Evolutionary conservation across 345 rosid genomes (phyloP).

Genomic region (Durio zibethinus): DNA sequence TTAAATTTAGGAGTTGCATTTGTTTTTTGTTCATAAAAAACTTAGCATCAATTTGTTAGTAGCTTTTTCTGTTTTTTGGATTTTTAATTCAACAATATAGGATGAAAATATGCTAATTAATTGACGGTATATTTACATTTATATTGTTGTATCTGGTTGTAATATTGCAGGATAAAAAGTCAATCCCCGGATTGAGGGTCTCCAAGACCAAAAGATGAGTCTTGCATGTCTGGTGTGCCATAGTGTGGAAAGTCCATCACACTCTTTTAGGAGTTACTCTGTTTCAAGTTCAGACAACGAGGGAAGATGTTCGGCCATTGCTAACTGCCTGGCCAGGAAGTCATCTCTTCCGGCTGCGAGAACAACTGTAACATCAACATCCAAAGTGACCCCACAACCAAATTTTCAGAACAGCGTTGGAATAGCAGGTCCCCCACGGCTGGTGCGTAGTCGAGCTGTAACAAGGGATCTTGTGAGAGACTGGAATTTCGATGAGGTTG

Average conservation of each 20-base stretch:
- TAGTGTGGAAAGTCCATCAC: conserved; percentile 87
- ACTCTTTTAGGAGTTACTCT: conserved; percentile 90
- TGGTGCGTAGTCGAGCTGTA: conserved; percentile 85
- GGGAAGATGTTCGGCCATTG: conserved; percentile 73
- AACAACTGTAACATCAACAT: conserved; percentile 47
- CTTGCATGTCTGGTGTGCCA: conserved; percentile 91
- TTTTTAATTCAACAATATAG: neutral
- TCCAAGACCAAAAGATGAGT: conserved; percentile 47
- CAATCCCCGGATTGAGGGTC: neutral
- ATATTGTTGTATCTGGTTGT: neutral
- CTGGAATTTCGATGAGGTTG: conserved; percentile 84
- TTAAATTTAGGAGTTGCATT: neutral
- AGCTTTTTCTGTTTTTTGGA: neutral
- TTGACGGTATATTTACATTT: neutral
- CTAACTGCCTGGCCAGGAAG: conserved; percentile 69
- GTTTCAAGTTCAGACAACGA: conserved; percentile 89
- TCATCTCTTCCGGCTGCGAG: conserved; percentile 62
- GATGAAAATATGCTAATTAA: neutral
- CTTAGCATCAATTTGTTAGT: neutral
- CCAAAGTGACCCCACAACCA: conserved; percentile 92
- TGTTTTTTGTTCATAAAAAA: neutral
- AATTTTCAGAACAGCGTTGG: conserved; percentile 32
- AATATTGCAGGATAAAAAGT: conserved; percentile 2
- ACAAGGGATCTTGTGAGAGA: conserved; percentile 91
- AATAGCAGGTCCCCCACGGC: conserved; percentile 62